A percentile compares a stretch with the other conserved stretches of the same genome.
Evolutionary conservation across 345 rosid genomes (phyloP).

Genomic region (Salix arbutifolia): DNA sequence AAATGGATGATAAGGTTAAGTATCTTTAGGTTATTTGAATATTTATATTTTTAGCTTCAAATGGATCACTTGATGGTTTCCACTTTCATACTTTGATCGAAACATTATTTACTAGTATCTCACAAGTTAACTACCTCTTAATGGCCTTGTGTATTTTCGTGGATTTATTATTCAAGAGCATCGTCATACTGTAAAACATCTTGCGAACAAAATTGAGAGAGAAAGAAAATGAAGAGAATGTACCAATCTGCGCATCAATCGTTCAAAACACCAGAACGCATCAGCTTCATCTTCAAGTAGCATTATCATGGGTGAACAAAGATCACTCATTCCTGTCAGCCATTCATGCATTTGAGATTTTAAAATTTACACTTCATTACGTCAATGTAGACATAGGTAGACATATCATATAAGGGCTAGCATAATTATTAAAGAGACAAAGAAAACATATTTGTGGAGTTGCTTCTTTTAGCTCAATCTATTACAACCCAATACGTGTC

Average conservation of each 20-base stretch:
- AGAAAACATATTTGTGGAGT: neutral
- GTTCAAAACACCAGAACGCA: constrained; percentile 98
- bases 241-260: constrained; percentile 98
- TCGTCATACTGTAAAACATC: neutral
- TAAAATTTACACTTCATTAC: neutral
- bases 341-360: neutral
- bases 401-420: neutral
- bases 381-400: neutral
- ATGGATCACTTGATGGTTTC: neutral
- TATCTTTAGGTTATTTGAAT: neutral
- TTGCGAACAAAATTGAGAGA: neutral
- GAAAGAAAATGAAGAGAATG: constrained; percentile 6
- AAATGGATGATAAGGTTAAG: neutral
- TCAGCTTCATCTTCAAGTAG: constrained; percentile 93
- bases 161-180: neutral
- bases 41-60: neutral
- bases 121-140: neutral
- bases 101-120: neutral
- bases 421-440: neutral
- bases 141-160: neutral
- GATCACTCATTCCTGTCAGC: constrained; percentile 91
- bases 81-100: neutral
- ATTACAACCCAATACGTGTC: neutral
- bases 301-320: constrained; percentile 97
- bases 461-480: neutral